Percentiles rank a stretch among this genome's conserved stretches.
phyloP scores from a whole-genome alignment of 345 rosid genomes.

The Cardiospermum halicacabum region DNA sequence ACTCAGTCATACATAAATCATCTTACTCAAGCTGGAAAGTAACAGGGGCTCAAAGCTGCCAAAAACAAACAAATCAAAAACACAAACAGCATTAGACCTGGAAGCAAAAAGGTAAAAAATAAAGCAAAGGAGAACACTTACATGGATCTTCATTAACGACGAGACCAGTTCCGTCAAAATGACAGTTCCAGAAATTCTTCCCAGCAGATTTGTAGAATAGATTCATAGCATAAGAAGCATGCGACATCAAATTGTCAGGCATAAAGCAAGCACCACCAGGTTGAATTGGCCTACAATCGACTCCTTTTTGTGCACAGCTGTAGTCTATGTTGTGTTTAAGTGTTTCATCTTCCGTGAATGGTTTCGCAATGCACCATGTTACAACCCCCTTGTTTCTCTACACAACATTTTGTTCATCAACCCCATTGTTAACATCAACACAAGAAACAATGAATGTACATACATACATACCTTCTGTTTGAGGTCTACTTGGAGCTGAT shows the following conservation, averaged over 20 bases:
- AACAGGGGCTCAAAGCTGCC: slow-evolving; percentile 1
- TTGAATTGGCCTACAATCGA: slow-evolving; percentile 36
- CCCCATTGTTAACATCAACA: not conserved
- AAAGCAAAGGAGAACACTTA: slow-evolving; percentile 3
- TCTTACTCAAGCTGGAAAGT: not conserved
- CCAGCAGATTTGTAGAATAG: slow-evolving; percentile 28
- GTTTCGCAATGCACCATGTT: slow-evolving; percentile 26
- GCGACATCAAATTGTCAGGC: slow-evolving; percentile 21
- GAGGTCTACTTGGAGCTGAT: not conserved
- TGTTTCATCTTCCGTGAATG: slow-evolving; percentile 9
- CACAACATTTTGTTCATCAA: not conserved
- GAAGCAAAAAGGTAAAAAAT: not conserved
- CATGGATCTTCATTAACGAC: slow-evolving; percentile 23
- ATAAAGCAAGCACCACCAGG: slow-evolving; percentile 32
- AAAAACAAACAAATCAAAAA: not conserved
- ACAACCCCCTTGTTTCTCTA: not conserved
- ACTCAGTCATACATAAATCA: not conserved
- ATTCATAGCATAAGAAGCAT: slow-evolving; percentile 40
- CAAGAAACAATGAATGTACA: not conserved
- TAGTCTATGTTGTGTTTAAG: slow-evolving; percentile 26
- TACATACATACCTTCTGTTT: not conserved
- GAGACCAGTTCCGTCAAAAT: slow-evolving; percentile 28
- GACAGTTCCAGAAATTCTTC: slow-evolving; percentile 24
- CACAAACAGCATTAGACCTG: not conserved
- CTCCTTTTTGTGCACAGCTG: slow-evolving; percentile 26